Base-by-base conservation (phyloP, 2,329 filamentous ascomycete species). In the Colletotrichum chrysophilum region DNA sequence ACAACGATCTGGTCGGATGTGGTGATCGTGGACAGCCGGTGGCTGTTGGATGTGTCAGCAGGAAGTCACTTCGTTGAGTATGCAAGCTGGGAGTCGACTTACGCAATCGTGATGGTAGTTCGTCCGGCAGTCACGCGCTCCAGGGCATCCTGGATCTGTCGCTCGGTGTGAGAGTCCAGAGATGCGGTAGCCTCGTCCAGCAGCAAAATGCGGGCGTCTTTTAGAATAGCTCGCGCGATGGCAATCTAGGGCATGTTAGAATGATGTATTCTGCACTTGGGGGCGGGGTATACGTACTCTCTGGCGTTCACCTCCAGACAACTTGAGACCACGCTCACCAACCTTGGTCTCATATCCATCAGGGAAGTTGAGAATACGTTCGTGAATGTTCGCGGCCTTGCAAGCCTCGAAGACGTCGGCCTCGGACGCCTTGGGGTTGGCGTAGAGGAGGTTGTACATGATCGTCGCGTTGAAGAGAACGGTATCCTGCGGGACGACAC, bases 131-230 rank as follows among this genome's bases (percentile, higher is more conserved):
- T 88, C 8, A 90, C 84, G 30, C 83, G 84, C 76, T 86, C 84
- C 28, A 90, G 87, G 7, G 88, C 88, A 66, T 88, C 85, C 79
- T 92, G 91, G 48, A 92, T 92, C 70, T 89, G 86, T 38, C 88
- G 86, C 79, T 92, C 90, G 1, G 90, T 92, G 30, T 91, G 88
- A 0, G 91, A 90, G 69, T 94, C 91, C 26, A 95, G 88, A 4
- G 93, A 93, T 1, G 92, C 93, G 5, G 94, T 94, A 0, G 93
- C 91, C 82, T 95, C 93, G 78, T 95, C 93, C 0, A 95, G 87
- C 74, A 95, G 89, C 30, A 95, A 88, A 70, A 95, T 91, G 67
- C 92, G 92, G 0, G 93, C 91, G 65, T 92, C 91, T 81, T 94
- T 94, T 61, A 95, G 86, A 16, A 95, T 87, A 1, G 93, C 92